Evolutionary conservation across 768 basidiomycete genomes (phyloP), one percentile per base, ranked within the genome.

Genomic region (Stropharia rugosoannulata): DNA sequence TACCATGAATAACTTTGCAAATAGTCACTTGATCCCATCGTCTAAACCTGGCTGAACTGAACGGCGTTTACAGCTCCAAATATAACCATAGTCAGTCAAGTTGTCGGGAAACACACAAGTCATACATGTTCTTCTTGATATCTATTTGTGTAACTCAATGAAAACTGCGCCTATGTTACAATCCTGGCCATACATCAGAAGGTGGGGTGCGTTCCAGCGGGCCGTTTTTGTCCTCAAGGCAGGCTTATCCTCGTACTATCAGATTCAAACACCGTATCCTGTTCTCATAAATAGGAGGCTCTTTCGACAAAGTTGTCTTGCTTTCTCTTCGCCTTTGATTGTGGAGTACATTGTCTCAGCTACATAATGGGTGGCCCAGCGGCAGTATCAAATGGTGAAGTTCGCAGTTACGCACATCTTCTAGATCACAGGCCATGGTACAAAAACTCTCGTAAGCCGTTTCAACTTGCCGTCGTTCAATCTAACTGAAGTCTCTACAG

Each of bases 391-490:
- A 44, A 13, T 32, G 52, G 49, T 16, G 58, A 59, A 51, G 58
- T 59, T 5, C 42, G 58, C 50, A 59, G 58, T 25, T 59, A 59
- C 48, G 58, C 49, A 10, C 58, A 59, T 15, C 42, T 59, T 5
- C 49, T 59, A 25, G 58, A 59, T 49, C 54, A 50, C 38, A 49
- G 51, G 29, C 62, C 62, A 22, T 63, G 62, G 62, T 63, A 63
- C 37, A 63, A 58, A 46, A 63, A 63, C 46, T 50, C 49, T 40
- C 49, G 62, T 81, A 56, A 13, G 61, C 55, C 5, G 12, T n/a
- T 40, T 15, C 29, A 19, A 1, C 38, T 3, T 37, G 35, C 19
- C 3, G 5, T 4, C 4, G 3, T 40, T 22, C 1, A 2, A 16
- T 42, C n/a, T 10, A 35, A 36, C 27, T 13, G 10, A n/a, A 27